A percentile compares a stretch with the other conserved stretches of the same genome.
Evolutionary conservation across 2,329 filamentous ascomycete genomes (phyloP).

Genomic region (Talaromyces funiculosus): DNA sequence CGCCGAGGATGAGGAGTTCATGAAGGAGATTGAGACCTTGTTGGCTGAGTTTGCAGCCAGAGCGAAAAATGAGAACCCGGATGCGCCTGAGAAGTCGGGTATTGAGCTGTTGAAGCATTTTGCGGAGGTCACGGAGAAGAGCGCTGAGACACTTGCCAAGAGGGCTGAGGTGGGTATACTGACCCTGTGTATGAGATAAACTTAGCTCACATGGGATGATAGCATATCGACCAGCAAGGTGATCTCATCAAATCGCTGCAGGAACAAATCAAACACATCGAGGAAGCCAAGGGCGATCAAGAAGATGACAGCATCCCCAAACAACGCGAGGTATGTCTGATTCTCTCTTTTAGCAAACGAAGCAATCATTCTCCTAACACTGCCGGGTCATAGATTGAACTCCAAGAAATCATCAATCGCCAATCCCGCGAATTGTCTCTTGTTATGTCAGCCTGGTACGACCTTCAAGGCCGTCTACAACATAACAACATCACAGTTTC

Average conservation of each 20-base stretch:
- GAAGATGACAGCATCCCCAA: constrained; percentile 26
- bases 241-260: constrained; percentile 39
- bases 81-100: constrained; percentile 31
- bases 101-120: constrained; percentile 39
- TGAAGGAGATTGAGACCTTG: constrained; percentile 38
- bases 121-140: constrained; percentile 54
- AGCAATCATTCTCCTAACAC: background rate
- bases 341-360: background rate
- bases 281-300: constrained; percentile 30
- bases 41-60: constrained; percentile 36
- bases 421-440: constrained; percentile 41
- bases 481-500: constrained; percentile 38
- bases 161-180: constrained; percentile 37
- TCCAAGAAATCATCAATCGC: constrained; percentile 36
- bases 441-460: constrained; percentile 44
- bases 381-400: constrained; percentile 28
- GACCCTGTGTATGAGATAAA: background rate
- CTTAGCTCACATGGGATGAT: background rate
- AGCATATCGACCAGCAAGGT: constrained; percentile 41
- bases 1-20: constrained; percentile 36
- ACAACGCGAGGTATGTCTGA: constrained; percentile 34
- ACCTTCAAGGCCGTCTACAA: constrained; percentile 41
- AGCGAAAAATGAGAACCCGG: constrained; percentile 27
- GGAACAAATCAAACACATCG: constrained; percentile 36
- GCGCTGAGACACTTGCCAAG: constrained; percentile 37